Evolutionary conservation across 2,329 filamentous ascomycete genomes (phyloP).

Genomic region (Penicillium rolfsii): DNA sequence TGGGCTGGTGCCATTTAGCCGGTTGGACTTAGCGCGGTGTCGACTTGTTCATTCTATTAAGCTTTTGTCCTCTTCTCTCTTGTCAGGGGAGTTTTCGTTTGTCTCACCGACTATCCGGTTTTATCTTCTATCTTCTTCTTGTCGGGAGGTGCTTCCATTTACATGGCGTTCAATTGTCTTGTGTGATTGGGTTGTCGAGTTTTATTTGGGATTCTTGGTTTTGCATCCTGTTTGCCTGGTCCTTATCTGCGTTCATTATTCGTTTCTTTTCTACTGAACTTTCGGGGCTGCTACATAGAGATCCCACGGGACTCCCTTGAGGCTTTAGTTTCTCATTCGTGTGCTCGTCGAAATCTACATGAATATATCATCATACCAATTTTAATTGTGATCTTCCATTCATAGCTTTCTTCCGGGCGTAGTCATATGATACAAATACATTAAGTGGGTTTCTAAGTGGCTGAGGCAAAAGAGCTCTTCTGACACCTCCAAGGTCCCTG

Average conservation of each 20-base stretch:
- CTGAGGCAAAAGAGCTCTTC: background rate
- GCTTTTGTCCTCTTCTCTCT: constrained; percentile 6
- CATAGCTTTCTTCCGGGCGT: background rate
- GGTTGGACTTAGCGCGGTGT: constrained; percentile 41
- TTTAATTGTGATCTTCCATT: background rate
- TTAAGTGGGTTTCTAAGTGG: background rate
- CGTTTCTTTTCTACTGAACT: constrained; percentile 16
- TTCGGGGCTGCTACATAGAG: constrained; percentile 27
- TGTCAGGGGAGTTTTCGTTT: constrained; percentile 8
- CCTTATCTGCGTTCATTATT: constrained; percentile 21
- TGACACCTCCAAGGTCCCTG: background rate
- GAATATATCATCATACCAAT: constrained; percentile 16
- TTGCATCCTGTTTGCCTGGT: constrained; percentile 37
- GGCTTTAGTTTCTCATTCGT: constrained; percentile 12
- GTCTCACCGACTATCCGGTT: background rate
- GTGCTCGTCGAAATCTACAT: constrained; percentile 11
- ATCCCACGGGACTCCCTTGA: constrained; percentile 23
- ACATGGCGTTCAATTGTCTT: constrained; percentile 12
- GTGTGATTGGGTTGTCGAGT: background rate
- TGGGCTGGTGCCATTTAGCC: constrained; percentile 24
- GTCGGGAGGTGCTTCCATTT: constrained; percentile 9
- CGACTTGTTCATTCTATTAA: constrained; percentile 10
- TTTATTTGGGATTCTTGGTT: constrained; percentile 8
- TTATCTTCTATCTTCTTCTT: background rate
- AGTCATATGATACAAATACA: constrained; percentile 10